Conservation (phyloP, 2,329 filamentous ascomycete species). For the Coniochaeta ligniaria region DNA sequence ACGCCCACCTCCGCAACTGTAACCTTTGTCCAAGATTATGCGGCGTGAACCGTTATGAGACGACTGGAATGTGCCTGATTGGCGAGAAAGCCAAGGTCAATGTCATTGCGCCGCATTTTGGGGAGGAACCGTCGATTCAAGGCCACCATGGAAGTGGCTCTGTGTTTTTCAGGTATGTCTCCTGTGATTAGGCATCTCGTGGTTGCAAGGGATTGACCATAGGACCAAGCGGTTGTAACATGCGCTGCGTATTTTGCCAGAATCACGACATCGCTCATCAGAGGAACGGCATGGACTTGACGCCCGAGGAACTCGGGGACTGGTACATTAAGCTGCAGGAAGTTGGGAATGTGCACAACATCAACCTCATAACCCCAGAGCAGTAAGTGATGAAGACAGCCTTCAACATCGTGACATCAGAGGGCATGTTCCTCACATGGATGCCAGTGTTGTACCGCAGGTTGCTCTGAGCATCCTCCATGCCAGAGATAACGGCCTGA, state of each 20-base stretch:
- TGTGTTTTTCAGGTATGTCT: slow-evolving; percentile 74
- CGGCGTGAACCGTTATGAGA: slow-evolving; percentile 74
- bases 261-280: slow-evolving; percentile 81
- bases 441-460: slow-evolving; percentile 61
- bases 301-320: slow-evolving; percentile 66
- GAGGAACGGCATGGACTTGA: slow-evolving; percentile 72
- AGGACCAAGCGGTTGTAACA: slow-evolving; percentile 42
- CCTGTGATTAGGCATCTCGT: background rate
- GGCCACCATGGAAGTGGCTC: slow-evolving; percentile 73
- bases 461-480: slow-evolving; percentile 70
- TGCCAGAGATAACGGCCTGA: slow-evolving; percentile 62
- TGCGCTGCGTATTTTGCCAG: slow-evolving; percentile 71
- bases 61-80: slow-evolving; percentile 70
- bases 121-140: slow-evolving; percentile 78
- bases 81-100: slow-evolving; percentile 72
- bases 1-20: slow-evolving; percentile 69
- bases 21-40: slow-evolving; percentile 75
- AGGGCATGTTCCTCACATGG: background rate
- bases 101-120: slow-evolving; percentile 79
- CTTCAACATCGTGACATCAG: background rate
- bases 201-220: background rate
- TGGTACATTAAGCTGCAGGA: slow-evolving; percentile 82
- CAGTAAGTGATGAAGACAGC: slow-evolving; percentile 32
- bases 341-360: slow-evolving; percentile 77
- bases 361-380: slow-evolving; percentile 81